Conservation (phyloP, 352 stramenopile genomes). For the Albugo candida region DNA sequence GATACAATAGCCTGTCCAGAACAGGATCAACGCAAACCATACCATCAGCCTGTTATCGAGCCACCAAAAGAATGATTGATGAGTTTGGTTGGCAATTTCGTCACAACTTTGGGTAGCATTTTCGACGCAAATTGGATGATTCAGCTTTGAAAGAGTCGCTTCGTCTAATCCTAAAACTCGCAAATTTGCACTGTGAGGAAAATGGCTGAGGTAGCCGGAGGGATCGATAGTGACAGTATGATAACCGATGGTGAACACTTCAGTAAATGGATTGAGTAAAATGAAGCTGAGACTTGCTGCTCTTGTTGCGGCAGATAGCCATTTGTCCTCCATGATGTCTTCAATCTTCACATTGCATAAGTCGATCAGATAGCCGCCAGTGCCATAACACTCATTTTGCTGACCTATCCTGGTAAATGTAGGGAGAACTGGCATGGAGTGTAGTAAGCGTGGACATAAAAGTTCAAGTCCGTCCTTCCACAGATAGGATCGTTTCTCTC, state of each 20-base stretch:
- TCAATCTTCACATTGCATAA: conserved; percentile 36
- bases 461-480: conserved; percentile 46
- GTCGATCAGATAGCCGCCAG: conserved; percentile 54
- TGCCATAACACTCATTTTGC: conserved; percentile 29
- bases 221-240: conserved; percentile 67
- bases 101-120: background rate
- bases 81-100: background rate
- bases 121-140: background rate
- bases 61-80: background rate
- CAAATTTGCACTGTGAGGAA: conserved; percentile 58
- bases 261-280: conserved; percentile 72
- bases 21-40: conserved; percentile 42
- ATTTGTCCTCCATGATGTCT: conserved; percentile 46
- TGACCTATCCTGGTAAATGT: conserved; percentile 26
- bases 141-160: background rate
- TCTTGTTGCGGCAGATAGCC: conserved; percentile 59
- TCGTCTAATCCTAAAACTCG: conserved; percentile 60
- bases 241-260: conserved; percentile 74
- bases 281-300: conserved; percentile 72
- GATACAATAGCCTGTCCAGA: conserved; percentile 66
- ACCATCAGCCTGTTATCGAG: conserved; percentile 44
- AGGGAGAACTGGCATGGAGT: conserved; percentile 27
- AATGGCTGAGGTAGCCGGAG: conserved; percentile 69
- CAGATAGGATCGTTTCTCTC: conserved; percentile 18
- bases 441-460: conserved; percentile 15